phyloP scores from a whole-genome alignment of 2,329 filamentous ascomycete genomes.

The Rutstroemia sp. region DNA sequence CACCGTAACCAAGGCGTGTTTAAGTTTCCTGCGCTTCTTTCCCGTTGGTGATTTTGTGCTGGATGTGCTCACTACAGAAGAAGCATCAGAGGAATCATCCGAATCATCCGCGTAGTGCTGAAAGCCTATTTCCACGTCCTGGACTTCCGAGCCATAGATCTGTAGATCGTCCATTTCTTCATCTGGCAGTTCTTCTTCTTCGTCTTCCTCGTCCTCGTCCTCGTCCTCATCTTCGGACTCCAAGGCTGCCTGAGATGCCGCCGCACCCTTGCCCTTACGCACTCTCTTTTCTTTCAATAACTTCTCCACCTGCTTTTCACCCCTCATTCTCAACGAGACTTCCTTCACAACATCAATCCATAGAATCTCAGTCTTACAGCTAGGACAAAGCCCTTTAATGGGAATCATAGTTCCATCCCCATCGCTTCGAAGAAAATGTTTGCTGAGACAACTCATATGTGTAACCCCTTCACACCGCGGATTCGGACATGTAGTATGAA shows the following conservation, averaged over 20 bases:
- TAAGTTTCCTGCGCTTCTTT: constrained; percentile 8
- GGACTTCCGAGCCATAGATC: no score
- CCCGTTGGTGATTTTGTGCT: constrained; percentile 7
- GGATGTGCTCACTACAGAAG: constrained; percentile 16
- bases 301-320: constrained; percentile 60
- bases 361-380: constrained; percentile 51
- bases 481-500: constrained; percentile 51
- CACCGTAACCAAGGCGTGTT: constrained; percentile 29
- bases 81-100: constrained; percentile 17
- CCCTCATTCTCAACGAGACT: constrained; percentile 65
- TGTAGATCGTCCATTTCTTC: constrained; percentile 6
- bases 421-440: constrained; percentile 38
- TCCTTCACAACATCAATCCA: constrained; percentile 83
- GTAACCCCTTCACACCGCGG: constrained; percentile 47
- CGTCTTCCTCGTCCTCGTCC: background rate
- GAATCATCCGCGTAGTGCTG: constrained; percentile 5
- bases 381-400: constrained; percentile 60
- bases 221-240: constrained; percentile 1
- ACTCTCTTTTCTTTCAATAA: constrained; percentile 46
- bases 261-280: constrained; percentile 13
- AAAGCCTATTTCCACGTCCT: no score
- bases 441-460: constrained; percentile 53
- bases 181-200: background rate
- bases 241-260: constrained; percentile 14
- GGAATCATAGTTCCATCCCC: constrained; percentile 49